phyloP scores from a whole-genome alignment of 2,329 filamentous ascomycete genomes.

The Colletotrichum echinochloae region DNA sequence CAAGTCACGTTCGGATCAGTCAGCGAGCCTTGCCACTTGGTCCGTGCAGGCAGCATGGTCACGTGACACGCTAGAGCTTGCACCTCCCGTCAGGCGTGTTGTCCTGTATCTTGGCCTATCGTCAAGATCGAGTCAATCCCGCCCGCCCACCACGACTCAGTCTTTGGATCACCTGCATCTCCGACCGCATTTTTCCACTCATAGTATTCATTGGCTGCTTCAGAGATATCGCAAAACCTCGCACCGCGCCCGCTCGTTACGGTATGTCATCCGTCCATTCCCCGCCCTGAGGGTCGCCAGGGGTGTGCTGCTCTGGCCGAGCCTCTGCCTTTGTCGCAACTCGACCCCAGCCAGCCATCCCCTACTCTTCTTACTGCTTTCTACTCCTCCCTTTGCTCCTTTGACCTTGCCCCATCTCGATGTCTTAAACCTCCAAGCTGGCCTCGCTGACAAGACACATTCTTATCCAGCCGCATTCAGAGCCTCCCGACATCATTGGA shows the following conservation, averaged over 20 bases:
- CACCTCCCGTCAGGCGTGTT: slow-evolving; percentile 38
- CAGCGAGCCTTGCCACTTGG: neutral
- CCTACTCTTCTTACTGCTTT: neutral
- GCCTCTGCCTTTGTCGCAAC: slow-evolving; percentile 37
- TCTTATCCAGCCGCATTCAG: slow-evolving; percentile 15
- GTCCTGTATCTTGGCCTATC: slow-evolving; percentile 34
- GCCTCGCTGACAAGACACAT: slow-evolving; percentile 26
- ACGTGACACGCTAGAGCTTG: slow-evolving; percentile 43
- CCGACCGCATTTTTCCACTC: slow-evolving; percentile 53
- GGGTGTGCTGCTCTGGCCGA: slow-evolving; percentile 23
- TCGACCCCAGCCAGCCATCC: slow-evolving; percentile 11
- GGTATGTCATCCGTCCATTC: slow-evolving; percentile 46
- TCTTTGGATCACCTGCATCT: slow-evolving; percentile 47
- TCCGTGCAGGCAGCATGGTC: slow-evolving; percentile 1
- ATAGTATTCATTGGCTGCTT: slow-evolving; percentile 55
- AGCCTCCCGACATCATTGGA: slow-evolving; percentile 22
- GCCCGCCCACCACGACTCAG: slow-evolving; percentile 36
- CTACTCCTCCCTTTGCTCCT: slow-evolving; percentile 16
- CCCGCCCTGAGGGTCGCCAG: slow-evolving; percentile 32
- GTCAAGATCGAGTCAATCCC: slow-evolving; percentile 39
- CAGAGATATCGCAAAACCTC: slow-evolving; percentile 48
- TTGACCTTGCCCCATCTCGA: slow-evolving; percentile 6
- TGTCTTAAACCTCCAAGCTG: slow-evolving; percentile 11
- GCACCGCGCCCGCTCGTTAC: slow-evolving; percentile 50
- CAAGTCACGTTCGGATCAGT: slow-evolving; percentile 18